Base-by-base conservation (phyloP, 306 rosid species). In the Luffa aegyptiaca region DNA sequence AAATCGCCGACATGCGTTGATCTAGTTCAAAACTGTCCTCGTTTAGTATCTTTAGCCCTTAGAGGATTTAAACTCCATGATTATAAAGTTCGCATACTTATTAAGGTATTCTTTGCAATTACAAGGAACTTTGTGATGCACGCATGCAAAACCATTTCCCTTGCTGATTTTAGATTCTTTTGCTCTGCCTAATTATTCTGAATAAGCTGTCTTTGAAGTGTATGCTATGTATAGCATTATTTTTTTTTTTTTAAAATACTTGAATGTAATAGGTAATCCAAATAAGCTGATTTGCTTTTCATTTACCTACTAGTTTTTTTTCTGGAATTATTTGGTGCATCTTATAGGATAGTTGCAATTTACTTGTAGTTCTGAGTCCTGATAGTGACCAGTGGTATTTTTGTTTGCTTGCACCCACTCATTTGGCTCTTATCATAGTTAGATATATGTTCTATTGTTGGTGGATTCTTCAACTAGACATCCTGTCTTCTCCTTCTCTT, bases 61-160 rank as follows among this genome's bases (percentile, higher is more conserved):
- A 88, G 98, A 88, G 99, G 99, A 84, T 93, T 91, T 87, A 95
- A 91, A 88, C 87, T 95, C 83, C 97, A 93, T 31, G 99, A 95
- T 87, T 85, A 76, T 69, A 95, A 95, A 88, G 93, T 95, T 79
- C 96, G 99, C 61, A 88, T 84, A 81, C 89, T 95, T 80, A 83
- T 95, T 81, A 95, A 95, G 98, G 99, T 95, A 86, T 83, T 83
- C 46, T 74, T 49, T 13, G 57, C 69, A 65, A 81, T 81, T 46
- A 75, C 74, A 53, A 36, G 69, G 70, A 65, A 16, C 36, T 66
- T 59, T 21, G 13, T 18, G 20, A 10, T 36, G 42, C 42, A 62
- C 39, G 31, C 33, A 62, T 48, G 20, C 68, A n/a, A 2, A n/a
- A 62, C 14, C 13, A 66, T 41, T 73, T 78, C 73, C 39, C 64